Conservation (phyloP, 2,329 filamentous ascomycete species). For the Fusarium anguioides region DNA sequence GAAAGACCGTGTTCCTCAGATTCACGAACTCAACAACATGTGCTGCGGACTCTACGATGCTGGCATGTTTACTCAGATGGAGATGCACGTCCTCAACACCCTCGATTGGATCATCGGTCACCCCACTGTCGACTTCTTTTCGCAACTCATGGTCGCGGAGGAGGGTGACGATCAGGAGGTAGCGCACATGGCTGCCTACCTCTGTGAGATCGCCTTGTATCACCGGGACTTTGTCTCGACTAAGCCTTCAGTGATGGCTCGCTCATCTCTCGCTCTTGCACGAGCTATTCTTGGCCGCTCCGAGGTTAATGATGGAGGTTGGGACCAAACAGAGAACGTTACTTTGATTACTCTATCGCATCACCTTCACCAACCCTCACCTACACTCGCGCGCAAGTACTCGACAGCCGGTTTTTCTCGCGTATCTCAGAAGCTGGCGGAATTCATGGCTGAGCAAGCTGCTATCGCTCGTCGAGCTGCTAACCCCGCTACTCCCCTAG, state of each 20-base stretch:
- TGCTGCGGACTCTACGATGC: slow-evolving; percentile 98
- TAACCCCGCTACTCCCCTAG: slow-evolving; percentile 70
- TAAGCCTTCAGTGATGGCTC: slow-evolving; percentile 89
- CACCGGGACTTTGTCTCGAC: slow-evolving; percentile 97
- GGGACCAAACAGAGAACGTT: slow-evolving; percentile 77
- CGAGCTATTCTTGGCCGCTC: slow-evolving; percentile 85
- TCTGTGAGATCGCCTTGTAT: slow-evolving; percentile 94
- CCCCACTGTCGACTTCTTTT: slow-evolving; percentile 93
- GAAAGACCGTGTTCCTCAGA: slow-evolving; percentile 98
- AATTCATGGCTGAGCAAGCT: slow-evolving; percentile 70
- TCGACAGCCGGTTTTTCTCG: slow-evolving; percentile 64
- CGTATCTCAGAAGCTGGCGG: slow-evolving; percentile 66
- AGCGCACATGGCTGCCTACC: slow-evolving; percentile 93
- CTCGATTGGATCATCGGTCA: slow-evolving; percentile 96
- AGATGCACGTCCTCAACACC: slow-evolving; percentile 99
- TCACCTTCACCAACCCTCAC: slow-evolving; percentile 68
- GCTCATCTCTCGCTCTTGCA: slow-evolving; percentile 85
- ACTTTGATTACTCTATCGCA: slow-evolving; percentile 71
- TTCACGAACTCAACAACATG: slow-evolving; percentile 98
- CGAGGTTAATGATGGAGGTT: slow-evolving; percentile 80
- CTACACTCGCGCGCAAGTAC: slow-evolving; percentile 70
- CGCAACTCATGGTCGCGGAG: slow-evolving; percentile 86
- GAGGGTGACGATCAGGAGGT: slow-evolving; percentile 84
- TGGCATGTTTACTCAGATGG: slow-evolving; percentile 99
- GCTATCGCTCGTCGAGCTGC: slow-evolving; percentile 62